Conservation (phyloP, 345 rosid genomes). For the Hibiscus syriacus region DNA sequence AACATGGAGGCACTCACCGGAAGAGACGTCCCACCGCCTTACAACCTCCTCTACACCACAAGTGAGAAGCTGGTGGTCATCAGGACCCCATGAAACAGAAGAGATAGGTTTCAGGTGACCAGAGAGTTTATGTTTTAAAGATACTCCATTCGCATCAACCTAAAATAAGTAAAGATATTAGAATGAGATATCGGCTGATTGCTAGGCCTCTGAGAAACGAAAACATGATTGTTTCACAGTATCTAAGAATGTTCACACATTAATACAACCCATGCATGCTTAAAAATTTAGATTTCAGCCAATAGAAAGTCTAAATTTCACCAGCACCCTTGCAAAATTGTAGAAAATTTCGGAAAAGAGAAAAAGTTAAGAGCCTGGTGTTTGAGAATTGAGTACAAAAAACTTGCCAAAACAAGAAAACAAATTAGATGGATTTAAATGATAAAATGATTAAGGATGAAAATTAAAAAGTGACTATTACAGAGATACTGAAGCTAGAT, state of each 20-base stretch:
- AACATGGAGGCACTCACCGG: conserved; percentile 51
- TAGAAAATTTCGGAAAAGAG: not conserved
- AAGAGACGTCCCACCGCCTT: conserved; percentile 50
- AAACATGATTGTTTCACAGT: not conserved
- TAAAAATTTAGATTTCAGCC: not conserved
- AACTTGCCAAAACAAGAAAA: not conserved
- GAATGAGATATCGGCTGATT: not conserved
- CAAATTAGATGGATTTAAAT: not conserved
- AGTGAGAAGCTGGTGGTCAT: conserved; percentile 58
- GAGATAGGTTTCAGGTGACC: conserved; percentile 52
- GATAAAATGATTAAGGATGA: not conserved
- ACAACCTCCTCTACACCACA: conserved; percentile 52
- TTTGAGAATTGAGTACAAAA: not conserved
- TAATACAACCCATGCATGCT: not conserved
- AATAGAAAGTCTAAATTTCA: not conserved
- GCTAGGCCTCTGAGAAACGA: not conserved
- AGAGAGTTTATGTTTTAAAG: conserved; percentile 38
- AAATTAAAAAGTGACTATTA: not conserved
- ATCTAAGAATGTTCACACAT: not conserved
- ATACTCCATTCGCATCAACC: conserved; percentile 36
- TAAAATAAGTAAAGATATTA: conserved; percentile 13
- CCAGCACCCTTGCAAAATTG: not conserved
- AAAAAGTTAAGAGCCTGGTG: not conserved
- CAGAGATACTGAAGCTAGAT: not conserved
- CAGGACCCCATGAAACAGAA: conserved; percentile 56